phyloP scores from a whole-genome alignment of 202 grass and related monocot species.

The Setaria viridis region DNA sequence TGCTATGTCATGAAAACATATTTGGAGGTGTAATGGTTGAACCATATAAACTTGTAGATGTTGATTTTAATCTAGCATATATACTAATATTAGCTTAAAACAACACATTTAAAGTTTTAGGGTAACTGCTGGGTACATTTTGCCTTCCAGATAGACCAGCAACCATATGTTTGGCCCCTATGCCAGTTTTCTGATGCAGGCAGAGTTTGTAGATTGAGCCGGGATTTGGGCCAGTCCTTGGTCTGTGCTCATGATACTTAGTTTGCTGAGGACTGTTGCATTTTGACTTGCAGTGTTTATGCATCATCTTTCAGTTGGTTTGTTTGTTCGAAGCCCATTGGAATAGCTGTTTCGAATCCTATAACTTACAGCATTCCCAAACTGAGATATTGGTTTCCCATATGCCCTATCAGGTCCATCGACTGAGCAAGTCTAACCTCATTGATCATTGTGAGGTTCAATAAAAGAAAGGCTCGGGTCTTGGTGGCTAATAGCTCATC shows the following conservation, averaged over 20 bases:
- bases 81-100: background rate
- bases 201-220: background rate
- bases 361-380: background rate
- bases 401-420: background rate
- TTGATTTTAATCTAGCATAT: constrained; percentile 11
- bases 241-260: background rate
- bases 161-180: background rate
- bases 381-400: constrained; percentile 3
- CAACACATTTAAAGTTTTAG: background rate
- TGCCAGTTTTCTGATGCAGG: background rate
- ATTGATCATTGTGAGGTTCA: background rate
- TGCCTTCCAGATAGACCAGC: background rate
- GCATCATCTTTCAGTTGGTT: background rate
- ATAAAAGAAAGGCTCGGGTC: background rate
- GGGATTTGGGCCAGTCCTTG: constrained; percentile 17
- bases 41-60: background rate
- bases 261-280: background rate
- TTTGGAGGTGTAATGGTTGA: constrained; percentile 4
- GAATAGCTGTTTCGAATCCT: background rate
- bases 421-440: background rate
- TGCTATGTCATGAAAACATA: background rate
- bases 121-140: background rate
- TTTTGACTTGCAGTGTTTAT: constrained; percentile 12
- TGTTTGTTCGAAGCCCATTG: background rate
- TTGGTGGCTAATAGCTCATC: background rate